Evolutionary conservation across 2,329 filamentous ascomycete species (phyloP).

Genomic region (Pseudodiploospora longispora): DNA sequence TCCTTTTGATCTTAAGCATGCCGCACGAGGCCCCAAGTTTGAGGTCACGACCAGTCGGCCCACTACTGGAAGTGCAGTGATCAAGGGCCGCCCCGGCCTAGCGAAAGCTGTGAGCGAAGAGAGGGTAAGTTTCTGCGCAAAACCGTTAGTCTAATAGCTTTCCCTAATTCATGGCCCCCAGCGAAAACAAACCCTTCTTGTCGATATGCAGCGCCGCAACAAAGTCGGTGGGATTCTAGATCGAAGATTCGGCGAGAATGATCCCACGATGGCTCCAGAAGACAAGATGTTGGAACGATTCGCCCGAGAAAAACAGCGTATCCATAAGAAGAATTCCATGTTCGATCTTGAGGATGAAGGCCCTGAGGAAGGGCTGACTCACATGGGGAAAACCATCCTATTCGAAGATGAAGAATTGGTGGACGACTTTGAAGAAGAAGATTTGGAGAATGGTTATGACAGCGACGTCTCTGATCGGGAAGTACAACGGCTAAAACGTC

Average conservation of each 20-base stretch:
- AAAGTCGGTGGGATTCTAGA: constrained; percentile 91
- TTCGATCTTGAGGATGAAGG: constrained; percentile 78
- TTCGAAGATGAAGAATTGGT: constrained; percentile 46
- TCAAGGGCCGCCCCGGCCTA: constrained; percentile 69
- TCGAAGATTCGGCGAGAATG: constrained; percentile 90
- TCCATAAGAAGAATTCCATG: constrained; percentile 66
- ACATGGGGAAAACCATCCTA: constrained; percentile 67
- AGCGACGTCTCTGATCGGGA: constrained; percentile 48
- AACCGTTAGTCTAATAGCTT: background rate
- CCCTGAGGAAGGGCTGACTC: constrained; percentile 63
- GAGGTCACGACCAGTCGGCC: constrained; percentile 66
- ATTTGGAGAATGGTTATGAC: constrained; percentile 56
- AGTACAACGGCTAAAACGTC: constrained; percentile 46
- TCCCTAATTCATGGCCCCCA: constrained; percentile 24
- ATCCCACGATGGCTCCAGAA: constrained; percentile 87
- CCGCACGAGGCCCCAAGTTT: constrained; percentile 72
- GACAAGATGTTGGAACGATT: constrained; percentile 89
- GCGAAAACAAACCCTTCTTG: constrained; percentile 74
- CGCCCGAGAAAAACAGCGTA: constrained; percentile 74
- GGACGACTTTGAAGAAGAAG: constrained; percentile 77
- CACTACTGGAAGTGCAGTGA: constrained; percentile 40
- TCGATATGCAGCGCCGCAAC: constrained; percentile 81
- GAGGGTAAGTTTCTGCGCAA: constrained; percentile 43
- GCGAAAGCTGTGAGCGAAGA: constrained; percentile 84
- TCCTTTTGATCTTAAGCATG: constrained; percentile 87